A percentile compares a stretch with the other conserved stretches of the same genome.
phyloP scores from a whole-genome alignment of 331 rosid species.

The Cydonia oblonga region DNA sequence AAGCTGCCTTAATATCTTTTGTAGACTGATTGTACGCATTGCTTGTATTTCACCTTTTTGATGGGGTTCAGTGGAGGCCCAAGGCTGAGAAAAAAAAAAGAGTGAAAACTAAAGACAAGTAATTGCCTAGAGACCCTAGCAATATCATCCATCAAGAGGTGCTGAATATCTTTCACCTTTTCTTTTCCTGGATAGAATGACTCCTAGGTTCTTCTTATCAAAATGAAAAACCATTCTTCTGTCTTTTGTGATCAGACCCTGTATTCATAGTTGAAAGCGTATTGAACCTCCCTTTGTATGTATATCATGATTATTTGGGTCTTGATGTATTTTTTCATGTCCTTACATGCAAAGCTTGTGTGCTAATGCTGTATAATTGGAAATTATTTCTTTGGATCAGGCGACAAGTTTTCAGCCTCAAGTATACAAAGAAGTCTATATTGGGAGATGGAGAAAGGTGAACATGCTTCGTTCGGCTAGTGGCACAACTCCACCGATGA shows the following conservation, averaged over 20 bases:
- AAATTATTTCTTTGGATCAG: conserved; percentile 37
- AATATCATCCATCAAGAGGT: not conserved
- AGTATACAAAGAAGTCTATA: conserved; percentile 66
- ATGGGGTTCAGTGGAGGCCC: not conserved
- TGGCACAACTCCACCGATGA: conserved; percentile 98
- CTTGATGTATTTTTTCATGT: not conserved
- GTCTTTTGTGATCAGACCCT: not conserved
- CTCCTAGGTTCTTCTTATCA: not conserved
- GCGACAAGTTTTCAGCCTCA: conserved; percentile 98
- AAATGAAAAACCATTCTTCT: not conserved
- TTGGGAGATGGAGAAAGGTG: conserved; percentile 97
- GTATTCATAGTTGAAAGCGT: not conserved
- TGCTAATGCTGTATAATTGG: conserved; percentile 15
- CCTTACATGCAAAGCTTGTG: not conserved
- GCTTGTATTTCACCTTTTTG: not conserved
- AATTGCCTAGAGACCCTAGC: not conserved
- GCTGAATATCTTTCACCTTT: not conserved
- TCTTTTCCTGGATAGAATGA: not conserved
- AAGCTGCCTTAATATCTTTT: not conserved
- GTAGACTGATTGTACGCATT: not conserved
- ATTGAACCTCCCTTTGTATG: not conserved
- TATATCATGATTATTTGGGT: not conserved
- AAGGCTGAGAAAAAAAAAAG: not conserved
- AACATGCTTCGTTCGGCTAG: conserved; percentile 90
- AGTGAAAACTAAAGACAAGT: not conserved